phyloP scores from a whole-genome alignment of 2,329 filamentous ascomycete genomes.

The Aphanoascus verrucosus region DNA sequence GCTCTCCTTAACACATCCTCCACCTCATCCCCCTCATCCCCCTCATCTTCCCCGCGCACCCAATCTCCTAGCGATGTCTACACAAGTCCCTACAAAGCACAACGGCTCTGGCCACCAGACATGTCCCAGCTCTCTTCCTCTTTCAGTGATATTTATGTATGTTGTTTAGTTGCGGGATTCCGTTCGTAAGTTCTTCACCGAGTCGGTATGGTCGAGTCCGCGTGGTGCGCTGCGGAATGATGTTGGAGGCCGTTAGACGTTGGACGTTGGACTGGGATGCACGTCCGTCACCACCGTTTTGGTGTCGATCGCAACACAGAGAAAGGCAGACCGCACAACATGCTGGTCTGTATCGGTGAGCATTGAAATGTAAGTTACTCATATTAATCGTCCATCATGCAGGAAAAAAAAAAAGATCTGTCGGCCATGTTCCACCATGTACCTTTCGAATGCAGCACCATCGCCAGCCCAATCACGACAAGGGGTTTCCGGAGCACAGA shows the following conservation, averaged over 20 bases:
- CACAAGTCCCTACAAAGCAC: slow-evolving; percentile 49
- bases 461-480: neutral
- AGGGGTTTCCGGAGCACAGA: neutral
- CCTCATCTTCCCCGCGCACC: neutral
- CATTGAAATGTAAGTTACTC: too few species aligned
- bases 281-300: too few species aligned
- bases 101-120: slow-evolving; percentile 55
- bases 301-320: too few species aligned
- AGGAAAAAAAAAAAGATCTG: too few species aligned
- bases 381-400: too few species aligned
- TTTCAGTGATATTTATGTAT: too few species aligned
- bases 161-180: slow-evolving; percentile 11
- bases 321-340: too few species aligned
- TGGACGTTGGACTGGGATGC: too few species aligned
- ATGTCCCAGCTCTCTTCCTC: slow-evolving; percentile 50
- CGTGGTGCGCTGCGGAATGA: neutral
- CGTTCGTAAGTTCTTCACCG: slow-evolving; percentile 1
- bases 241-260: too few species aligned
- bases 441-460: neutral
- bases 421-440: neutral
- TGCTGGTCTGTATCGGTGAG: too few species aligned
- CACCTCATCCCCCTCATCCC: neutral
- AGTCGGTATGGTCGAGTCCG: slow-evolving; percentile 10
- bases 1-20: slow-evolving; percentile 6
- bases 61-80: slow-evolving; percentile 23